Evolutionary conservation across 2,329 filamentous ascomycete genomes (phyloP).

Genomic region (Stachybotrys chlorohalonatus): DNA sequence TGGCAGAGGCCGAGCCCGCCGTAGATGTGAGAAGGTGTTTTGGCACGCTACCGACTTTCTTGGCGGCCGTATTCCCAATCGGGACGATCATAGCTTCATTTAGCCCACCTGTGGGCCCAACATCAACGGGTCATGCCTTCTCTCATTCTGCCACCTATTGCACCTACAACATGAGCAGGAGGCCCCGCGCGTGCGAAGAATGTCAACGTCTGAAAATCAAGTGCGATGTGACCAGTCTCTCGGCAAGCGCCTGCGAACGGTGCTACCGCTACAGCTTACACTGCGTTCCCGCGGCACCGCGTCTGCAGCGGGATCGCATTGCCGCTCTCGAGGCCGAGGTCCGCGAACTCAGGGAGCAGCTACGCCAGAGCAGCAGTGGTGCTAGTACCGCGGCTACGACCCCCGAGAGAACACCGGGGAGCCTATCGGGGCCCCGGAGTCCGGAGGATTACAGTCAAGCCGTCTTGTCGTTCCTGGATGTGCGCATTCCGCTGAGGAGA

Average conservation of each 20-base stretch:
- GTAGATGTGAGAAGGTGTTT: no score
- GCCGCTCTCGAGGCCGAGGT: conserved; percentile 7
- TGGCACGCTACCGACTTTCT: no score
- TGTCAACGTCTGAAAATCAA: conserved; percentile 7
- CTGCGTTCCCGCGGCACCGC: conserved; percentile 5
- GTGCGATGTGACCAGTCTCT: background rate
- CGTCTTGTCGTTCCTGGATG: background rate
- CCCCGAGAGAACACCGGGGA: background rate
- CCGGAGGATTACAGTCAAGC: background rate
- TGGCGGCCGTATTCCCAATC: no score
- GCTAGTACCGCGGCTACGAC: background rate
- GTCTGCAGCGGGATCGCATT: conserved; percentile 8
- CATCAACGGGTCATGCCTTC: no score
- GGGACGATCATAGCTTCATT: no score
- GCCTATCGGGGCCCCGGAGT: background rate
- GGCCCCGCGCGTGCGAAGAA: conserved; percentile 5
- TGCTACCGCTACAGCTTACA: conserved; percentile 2
- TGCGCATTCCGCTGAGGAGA: background rate
- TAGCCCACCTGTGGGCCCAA: no score
- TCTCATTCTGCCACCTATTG: background rate
- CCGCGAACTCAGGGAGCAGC: conserved; percentile 2
- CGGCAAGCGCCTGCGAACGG: conserved; percentile 2
- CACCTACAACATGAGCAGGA: background rate
- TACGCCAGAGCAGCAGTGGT: background rate
- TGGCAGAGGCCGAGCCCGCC: no score